A percentile compares a stretch with the other conserved stretches of the same genome.
These are phyloP conservation scores for Tulasnella sp. DNA, from an alignment of 768 basidiomycete species.

Conservation along the genomic window DNA sequence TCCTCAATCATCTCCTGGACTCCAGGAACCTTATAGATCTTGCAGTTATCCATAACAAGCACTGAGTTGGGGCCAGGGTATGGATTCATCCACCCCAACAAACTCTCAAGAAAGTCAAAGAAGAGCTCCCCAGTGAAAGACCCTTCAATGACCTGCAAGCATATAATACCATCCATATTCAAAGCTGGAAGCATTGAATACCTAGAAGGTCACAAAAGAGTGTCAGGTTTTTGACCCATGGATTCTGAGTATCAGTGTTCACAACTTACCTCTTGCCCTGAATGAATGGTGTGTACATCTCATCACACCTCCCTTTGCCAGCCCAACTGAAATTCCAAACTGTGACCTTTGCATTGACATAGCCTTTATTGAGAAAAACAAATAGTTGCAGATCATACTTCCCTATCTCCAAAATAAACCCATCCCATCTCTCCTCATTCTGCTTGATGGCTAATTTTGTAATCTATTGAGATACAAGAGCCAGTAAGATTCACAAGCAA, in stretches of 20 bases:
- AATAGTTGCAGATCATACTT: slow-evolving; percentile 3
- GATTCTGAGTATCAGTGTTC: not conserved
- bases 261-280: slow-evolving; percentile 1
- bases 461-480: not conserved
- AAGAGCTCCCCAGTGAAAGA: slow-evolving; percentile 19
- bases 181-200: slow-evolving; percentile 26
- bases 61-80: slow-evolving; percentile 15
- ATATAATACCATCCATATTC: slow-evolving; percentile 23
- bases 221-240: not conserved
- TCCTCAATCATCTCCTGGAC: slow-evolving; percentile 28
- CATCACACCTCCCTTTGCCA: not conserved
- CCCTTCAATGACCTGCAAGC: slow-evolving; percentile 20
- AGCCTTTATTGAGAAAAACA: slow-evolving; percentile 13
- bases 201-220: slow-evolving; percentile 2
- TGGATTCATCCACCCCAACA: slow-evolving; percentile 14
- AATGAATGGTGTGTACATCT: not conserved
- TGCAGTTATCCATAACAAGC: slow-evolving; percentile 18
- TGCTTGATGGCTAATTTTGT: not conserved
- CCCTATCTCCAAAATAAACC: not conserved
- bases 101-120: slow-evolving; percentile 5
- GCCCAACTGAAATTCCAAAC: not conserved
- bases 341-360: no score
- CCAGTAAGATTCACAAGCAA: not conserved
- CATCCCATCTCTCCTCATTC: not conserved
- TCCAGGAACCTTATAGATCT: slow-evolving; percentile 27